A percentile compares a stretch with the other conserved stretches of the same genome.
These are phyloP conservation scores for Prunus yedoensis DNA, from an alignment of 331 rosid species.

Conservation along the genomic window DNA sequence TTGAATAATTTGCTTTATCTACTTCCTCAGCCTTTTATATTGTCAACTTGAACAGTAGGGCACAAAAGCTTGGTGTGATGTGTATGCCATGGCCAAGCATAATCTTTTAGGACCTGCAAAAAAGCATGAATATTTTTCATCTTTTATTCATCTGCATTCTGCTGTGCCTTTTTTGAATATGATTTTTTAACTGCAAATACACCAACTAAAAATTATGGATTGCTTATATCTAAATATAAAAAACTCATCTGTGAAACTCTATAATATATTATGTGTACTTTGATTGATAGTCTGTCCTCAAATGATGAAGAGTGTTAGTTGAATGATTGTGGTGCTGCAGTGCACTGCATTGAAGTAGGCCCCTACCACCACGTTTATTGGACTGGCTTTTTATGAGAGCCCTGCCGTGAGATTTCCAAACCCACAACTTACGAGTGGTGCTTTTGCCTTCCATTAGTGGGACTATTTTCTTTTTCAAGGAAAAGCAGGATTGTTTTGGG, in stretches of 20 bases:
- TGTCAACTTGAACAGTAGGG: conserved; percentile 25
- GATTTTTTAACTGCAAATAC: no score
- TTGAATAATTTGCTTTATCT: conserved; percentile 19
- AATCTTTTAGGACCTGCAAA: background rate
- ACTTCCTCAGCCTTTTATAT: conserved; percentile 3
- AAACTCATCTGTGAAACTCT: no score
- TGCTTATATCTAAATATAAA: no score
- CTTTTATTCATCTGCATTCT: no score
- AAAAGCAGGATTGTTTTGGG: conserved; percentile 25
- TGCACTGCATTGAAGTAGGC: conserved; percentile 30
- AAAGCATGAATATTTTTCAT: background rate
- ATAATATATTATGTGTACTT: background rate
- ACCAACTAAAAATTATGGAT: no score
- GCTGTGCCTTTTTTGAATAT: no score
- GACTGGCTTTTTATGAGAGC: conserved; percentile 26
- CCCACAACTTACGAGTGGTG: conserved; percentile 27
- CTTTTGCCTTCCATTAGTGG: conserved; percentile 45
- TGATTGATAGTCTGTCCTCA: background rate
- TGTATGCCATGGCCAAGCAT: conserved; percentile 18
- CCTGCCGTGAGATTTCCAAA: conserved; percentile 20
- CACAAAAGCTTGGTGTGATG: conserved; percentile 14
- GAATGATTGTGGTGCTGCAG: conserved; percentile 24
- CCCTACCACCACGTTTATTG: conserved; percentile 37
- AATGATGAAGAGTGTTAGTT: background rate
- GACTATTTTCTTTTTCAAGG: conserved; percentile 24